Conservation (phyloP, 2,329 filamentous ascomycete species). For the Torrubiella hemipterigena region DNA sequence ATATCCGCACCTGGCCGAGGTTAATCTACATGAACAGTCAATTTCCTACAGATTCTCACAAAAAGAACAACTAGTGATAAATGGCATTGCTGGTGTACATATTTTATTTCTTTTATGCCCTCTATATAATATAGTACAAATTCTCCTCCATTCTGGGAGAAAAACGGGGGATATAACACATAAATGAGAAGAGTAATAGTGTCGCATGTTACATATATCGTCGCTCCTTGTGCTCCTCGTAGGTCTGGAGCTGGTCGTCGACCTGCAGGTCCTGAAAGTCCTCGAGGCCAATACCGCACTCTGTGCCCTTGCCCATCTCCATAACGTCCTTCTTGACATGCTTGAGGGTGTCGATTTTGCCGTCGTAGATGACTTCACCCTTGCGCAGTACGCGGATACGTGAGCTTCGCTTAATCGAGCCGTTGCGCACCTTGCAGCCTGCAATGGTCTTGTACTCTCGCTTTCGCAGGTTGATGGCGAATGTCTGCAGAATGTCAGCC, state of each 20-base stretch:
- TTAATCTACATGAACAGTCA: slow-evolving; percentile 4
- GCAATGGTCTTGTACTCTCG: slow-evolving; percentile 64
- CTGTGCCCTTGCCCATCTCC: slow-evolving; percentile 84
- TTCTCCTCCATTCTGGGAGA: no score
- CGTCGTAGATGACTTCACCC: slow-evolving; percentile 49
- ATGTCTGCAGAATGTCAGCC: slow-evolving; percentile 72
- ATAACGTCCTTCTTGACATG: slow-evolving; percentile 83
- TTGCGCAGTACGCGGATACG: slow-evolving; percentile 62
- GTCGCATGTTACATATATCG: slow-evolving; percentile 36
- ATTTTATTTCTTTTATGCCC: slow-evolving; percentile 1
- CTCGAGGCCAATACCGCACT: slow-evolving; percentile 83
- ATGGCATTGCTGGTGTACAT: slow-evolving; percentile 3
- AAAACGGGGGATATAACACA: no score
- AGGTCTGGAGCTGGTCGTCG: slow-evolving; percentile 81
- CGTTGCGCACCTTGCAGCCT: slow-evolving; percentile 79
- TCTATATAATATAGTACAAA: no score
- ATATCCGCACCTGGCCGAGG: slow-evolving; percentile 32
- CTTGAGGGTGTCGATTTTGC: slow-evolving; percentile 69
- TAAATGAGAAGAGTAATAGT: slow-evolving; percentile 2
- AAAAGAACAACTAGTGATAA: background rate
- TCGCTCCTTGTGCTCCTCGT: slow-evolving; percentile 68
- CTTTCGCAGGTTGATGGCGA: slow-evolving; percentile 70
- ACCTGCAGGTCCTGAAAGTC: slow-evolving; percentile 65
- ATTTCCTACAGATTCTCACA: slow-evolving; percentile 6
- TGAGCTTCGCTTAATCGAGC: slow-evolving; percentile 49